Base-by-base conservation (phyloP, 495 filamentous ascomycete species). In the Hypoxylon fragiforme region DNA sequence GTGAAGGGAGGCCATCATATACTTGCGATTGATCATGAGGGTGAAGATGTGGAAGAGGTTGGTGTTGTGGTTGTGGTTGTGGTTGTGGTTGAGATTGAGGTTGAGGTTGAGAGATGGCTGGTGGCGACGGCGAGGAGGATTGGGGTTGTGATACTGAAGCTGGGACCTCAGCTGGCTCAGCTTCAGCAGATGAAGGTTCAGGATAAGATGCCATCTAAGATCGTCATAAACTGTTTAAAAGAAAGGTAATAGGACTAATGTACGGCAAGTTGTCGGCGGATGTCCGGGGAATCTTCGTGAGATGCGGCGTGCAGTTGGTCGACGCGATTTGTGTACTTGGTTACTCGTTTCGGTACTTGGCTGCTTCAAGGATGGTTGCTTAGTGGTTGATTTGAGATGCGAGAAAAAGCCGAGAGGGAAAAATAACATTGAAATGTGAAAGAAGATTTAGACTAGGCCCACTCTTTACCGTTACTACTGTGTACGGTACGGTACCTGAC, bases 231-330 rank as follows among this genome's bases (percentile, higher is more conserved):
- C 42, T 39, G 38, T 20, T 44, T 34, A 21, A 45, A 24, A 50
- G 37, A 49, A 26, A 24, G 37, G 20, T 36, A 51, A 21, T 47
- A 57, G 39, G 34, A 45, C 59, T 60, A 52, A 42, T 28, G 31
- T 4, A 41, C 64, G 64, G 64, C 64, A 42, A 65, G 54, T 67
- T 67, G 62, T 67, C 64, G 64, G 64, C 50, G 61, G 64, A 67
- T 67, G 44, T 62, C 61, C 64, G 64, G 64, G 16, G 57, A 64
- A 62, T 67, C 64, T 64, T 67, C 64, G 64, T 67, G 62, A 67
- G 61, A 67, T 46, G 50, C 24, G 37, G 42, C n/a, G 32, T 14
- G 35, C 36, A 39, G 37, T 54, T 44, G 56, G 51, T 41, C 37
- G 28, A 47, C 20, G 19, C n/a, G 34, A n/a, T n/a, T n/a, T n/a